Conservation (phyloP, 345 rosid genomes). For the Dipteronia sinensis region DNA sequence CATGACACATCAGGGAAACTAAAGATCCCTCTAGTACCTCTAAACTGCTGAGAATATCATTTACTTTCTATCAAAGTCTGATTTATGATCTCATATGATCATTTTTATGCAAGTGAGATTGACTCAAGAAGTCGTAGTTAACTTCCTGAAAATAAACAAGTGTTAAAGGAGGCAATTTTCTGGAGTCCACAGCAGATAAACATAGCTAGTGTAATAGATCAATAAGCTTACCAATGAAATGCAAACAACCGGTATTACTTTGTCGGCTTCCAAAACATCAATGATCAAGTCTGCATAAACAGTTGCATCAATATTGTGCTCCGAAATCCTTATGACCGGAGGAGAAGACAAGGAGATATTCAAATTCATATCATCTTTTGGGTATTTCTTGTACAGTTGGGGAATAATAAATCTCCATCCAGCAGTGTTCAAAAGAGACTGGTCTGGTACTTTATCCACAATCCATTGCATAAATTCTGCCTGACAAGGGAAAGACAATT, state of each 20-base stretch:
- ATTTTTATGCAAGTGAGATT: background rate
- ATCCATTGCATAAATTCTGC: slow-evolving; percentile 91
- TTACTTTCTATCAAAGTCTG: background rate
- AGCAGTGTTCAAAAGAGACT: slow-evolving; percentile 87
- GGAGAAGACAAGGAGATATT: slow-evolving; percentile 83
- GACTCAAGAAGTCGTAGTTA: background rate
- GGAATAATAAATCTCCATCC: slow-evolving; percentile 91
- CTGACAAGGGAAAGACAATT: slow-evolving; percentile 43
- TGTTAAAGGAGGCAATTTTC: background rate
- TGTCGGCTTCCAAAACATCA: slow-evolving; percentile 62
- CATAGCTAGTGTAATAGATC: background rate
- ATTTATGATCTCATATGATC: background rate
- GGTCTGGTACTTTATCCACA: slow-evolving; percentile 87
- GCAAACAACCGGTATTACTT: slow-evolving; percentile 90
- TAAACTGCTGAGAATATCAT: background rate
- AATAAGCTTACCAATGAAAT: slow-evolving; percentile 71
- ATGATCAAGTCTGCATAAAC: slow-evolving; percentile 70
- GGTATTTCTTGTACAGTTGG: slow-evolving; percentile 87
- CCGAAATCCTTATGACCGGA: slow-evolving; percentile 67
- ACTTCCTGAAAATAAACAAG: background rate
- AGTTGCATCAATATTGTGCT: slow-evolving; percentile 67
- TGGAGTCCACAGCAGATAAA: background rate
- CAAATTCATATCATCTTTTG: slow-evolving; percentile 81
- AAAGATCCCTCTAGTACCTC: background rate
- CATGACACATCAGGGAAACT: too few species aligned